Percentiles rank a stretch among this genome's conserved stretches.
phyloP scores from a whole-genome alignment of 73 alveolate genomes.

The Tetrahymena borealis region DNA sequence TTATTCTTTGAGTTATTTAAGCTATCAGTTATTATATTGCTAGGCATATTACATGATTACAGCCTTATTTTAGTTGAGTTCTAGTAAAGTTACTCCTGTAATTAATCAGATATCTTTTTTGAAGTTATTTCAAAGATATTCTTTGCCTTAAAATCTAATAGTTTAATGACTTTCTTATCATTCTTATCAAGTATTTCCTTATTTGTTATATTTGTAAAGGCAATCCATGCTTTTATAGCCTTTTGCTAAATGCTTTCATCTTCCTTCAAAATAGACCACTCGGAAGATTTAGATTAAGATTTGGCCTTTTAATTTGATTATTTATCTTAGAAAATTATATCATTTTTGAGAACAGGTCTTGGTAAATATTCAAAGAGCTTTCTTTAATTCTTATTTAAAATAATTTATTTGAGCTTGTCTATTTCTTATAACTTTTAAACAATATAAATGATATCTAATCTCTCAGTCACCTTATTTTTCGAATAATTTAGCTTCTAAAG shows the following conservation, averaged over 20 bases:
- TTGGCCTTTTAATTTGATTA: not conserved
- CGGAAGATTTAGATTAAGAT: not conserved
- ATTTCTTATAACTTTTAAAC: not conserved
- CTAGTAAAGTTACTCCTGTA: not conserved
- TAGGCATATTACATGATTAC: not conserved
- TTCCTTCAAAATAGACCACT: not conserved
- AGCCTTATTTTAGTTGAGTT: not conserved
- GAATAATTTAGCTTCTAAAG: not conserved
- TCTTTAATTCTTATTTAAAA: not conserved
- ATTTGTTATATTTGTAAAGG: not conserved
- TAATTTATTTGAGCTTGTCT: not conserved
- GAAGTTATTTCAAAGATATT: not conserved
- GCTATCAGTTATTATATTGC: not conserved
- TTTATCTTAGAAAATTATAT: not conserved
- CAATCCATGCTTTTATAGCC: not conserved
- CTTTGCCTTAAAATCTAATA: not conserved
- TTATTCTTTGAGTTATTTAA: not conserved
- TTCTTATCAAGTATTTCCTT: not conserved
- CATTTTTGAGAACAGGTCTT: not conserved
- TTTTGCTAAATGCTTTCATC: not conserved
- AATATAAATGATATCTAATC: not conserved
- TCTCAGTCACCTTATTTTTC: not conserved
- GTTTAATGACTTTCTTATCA: not conserved
- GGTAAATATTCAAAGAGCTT: not conserved
- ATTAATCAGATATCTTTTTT: not conserved